Conservation (phyloP, 257 asterid genomes). For the Solanum dulcamara region DNA sequence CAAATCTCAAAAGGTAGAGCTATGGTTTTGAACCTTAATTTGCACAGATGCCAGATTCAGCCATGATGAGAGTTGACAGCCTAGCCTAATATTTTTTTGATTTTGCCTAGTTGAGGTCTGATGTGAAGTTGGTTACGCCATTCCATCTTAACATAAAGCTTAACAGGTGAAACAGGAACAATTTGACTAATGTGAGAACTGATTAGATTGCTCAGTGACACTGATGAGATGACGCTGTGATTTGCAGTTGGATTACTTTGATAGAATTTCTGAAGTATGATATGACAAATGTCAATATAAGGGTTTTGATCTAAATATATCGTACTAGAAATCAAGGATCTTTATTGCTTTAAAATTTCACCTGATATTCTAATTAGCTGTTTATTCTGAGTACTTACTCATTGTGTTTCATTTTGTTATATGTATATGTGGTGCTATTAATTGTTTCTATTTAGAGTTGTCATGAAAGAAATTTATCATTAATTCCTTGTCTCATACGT, state of each 20-base stretch:
- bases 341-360: background rate
- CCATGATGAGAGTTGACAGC: background rate
- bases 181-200: background rate
- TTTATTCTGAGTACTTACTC: background rate
- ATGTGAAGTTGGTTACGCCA: background rate
- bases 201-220: background rate
- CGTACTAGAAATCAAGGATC: background rate
- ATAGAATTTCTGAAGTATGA: background rate
- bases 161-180: background rate
- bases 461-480: background rate
- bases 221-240: background rate
- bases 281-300: background rate
- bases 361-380: background rate
- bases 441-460: background rate
- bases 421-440: background rate
- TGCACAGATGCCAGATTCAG: background rate
- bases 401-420: background rate
- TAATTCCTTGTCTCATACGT: background rate
- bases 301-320: background rate
- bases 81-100: background rate
- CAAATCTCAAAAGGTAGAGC: background rate
- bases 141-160: background rate
- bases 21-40: background rate
- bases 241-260: background rate
- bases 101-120: background rate